phyloP scores from a whole-genome alignment of 805 yeast species.

The Sungouiella blattae region DNA sequence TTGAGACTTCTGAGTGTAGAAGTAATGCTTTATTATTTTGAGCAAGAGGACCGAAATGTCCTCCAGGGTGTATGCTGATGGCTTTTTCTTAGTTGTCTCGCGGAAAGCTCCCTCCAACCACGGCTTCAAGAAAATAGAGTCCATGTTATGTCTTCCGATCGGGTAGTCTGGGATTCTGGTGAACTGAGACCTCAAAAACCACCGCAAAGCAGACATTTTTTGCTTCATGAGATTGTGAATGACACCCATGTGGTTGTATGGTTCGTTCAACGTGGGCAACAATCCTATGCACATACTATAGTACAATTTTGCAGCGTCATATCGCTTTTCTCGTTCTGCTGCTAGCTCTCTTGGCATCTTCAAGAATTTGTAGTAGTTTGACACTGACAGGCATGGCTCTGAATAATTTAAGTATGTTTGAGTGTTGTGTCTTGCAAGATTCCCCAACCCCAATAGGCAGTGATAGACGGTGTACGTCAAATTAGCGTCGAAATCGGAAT shows the following conservation, averaged over 20 bases:
- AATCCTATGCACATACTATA: slow-evolving; percentile 53
- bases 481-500: slow-evolving; percentile 11
- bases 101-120: slow-evolving; percentile 23
- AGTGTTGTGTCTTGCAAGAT: slow-evolving; percentile 12
- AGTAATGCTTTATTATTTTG: slow-evolving; percentile 40
- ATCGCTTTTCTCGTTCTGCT: slow-evolving; percentile 35
- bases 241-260: slow-evolving; percentile 57
- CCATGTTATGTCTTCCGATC: slow-evolving; percentile 47
- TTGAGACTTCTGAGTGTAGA: slow-evolving; percentile 34
- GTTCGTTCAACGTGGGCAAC: slow-evolving; percentile 68
- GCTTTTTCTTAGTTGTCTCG: slow-evolving; percentile 4
- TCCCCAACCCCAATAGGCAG: slow-evolving; percentile 17
- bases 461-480: slow-evolving; percentile 10
- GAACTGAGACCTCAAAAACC: slow-evolving; percentile 53
- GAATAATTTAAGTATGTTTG: slow-evolving; percentile 9
- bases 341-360: slow-evolving; percentile 16
- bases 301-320: slow-evolving; percentile 24
- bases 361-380: slow-evolving; percentile 11
- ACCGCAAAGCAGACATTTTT: slow-evolving; percentile 45
- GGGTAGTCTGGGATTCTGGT: slow-evolving; percentile 47
- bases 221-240: slow-evolving; percentile 40
- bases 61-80: slow-evolving; percentile 3
- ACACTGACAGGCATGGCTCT: slow-evolving; percentile 11
- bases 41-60: slow-evolving; percentile 25
- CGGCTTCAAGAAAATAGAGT: slow-evolving; percentile 34